A percentile compares a stretch with the other conserved stretches of the same genome.
phyloP scores from a whole-genome alignment of 345 rosid species.

The Camelina neglecta region DNA sequence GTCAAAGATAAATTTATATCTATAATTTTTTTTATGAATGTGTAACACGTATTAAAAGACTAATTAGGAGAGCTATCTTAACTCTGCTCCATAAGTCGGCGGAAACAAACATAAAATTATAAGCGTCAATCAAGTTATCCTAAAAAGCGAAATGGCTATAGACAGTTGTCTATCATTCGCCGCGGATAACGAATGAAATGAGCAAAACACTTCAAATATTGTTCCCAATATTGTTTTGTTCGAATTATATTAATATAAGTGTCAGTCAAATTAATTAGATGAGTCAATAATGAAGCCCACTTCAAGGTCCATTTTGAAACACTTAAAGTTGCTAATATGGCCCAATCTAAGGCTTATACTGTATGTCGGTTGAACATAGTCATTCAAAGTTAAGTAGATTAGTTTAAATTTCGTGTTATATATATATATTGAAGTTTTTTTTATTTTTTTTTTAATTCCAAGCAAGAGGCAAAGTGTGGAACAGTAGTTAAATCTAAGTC shows the following conservation, averaged over 20 bases:
- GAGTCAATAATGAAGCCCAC: background rate
- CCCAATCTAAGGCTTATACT: background rate
- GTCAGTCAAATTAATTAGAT: background rate
- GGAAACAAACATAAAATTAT: background rate
- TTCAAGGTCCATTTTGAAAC: background rate
- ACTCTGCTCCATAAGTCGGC: background rate
- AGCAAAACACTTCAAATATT: background rate
- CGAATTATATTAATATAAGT: background rate
- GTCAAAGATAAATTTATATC: background rate
- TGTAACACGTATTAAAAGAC: background rate
- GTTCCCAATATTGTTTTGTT: background rate
- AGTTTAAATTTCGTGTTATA: background rate
- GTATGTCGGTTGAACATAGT: background rate
- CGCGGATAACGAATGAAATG: background rate
- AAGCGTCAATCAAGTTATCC: background rate
- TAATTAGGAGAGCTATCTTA: background rate
- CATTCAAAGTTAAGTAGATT: background rate
- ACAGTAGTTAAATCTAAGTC: conserved; percentile 11
- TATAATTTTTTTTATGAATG: background rate
- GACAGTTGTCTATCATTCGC: too few species aligned
- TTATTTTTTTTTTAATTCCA: background rate
- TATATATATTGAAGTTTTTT: background rate
- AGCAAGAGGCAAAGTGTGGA: conserved; percentile 7
- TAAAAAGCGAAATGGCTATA: background rate
- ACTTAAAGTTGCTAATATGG: background rate